Base-by-base conservation (phyloP, 768 basidiomycete species). In the Boletellus ananas region DNA sequence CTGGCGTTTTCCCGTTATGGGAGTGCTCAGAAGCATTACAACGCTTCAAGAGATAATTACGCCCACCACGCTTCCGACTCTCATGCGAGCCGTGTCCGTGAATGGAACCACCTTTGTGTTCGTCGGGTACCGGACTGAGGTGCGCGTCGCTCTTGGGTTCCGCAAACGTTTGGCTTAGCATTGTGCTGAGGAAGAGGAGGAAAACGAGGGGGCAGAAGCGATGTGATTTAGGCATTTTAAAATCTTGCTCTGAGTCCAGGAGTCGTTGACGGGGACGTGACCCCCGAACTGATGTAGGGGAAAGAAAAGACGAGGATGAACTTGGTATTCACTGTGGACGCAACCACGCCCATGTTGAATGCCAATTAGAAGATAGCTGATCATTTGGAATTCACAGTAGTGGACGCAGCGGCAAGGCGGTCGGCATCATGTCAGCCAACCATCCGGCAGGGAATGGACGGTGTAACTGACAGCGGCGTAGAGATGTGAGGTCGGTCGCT, bases 1-100 rank as follows among this genome's bases (percentile, higher is more conserved):
- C 12, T 48, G 45, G 27, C 2, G 55, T 6, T 23, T 47, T 34
- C 31, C 49, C 48, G 23, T 29, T n/a, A 40, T 40, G 52, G 39
- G 55, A 23, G 34, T 52, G 46, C 18, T 44, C 34, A 27, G 51
- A 47, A 21, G 58, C 33, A 25, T 49, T 46, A 53, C 61, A 62
- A 35, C 58, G 61, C 43, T 53, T 61, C 38, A 29, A 39, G 23
- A 45, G 21, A 38, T 54, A 45, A 33, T 52, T 40, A 13, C 56
- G 50, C 51, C 49, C 53, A 34, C 53, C 40, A 23, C 55, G 52
- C 49, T 52, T 61, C 47, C 45, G 58, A 23, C 41, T 52, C 49
- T 58, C 58, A 39, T 51, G 53, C 12, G 23, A 12, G 21, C 25
- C 31, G 8, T 51, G 42, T 31, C 34, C 37, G 20, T 47, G 37